A percentile compares a stretch with the other conserved stretches of the same genome.
Conservation (phyloP, 306 rosid species). For the barrel medic (Medicago truncatula) region DNA sequence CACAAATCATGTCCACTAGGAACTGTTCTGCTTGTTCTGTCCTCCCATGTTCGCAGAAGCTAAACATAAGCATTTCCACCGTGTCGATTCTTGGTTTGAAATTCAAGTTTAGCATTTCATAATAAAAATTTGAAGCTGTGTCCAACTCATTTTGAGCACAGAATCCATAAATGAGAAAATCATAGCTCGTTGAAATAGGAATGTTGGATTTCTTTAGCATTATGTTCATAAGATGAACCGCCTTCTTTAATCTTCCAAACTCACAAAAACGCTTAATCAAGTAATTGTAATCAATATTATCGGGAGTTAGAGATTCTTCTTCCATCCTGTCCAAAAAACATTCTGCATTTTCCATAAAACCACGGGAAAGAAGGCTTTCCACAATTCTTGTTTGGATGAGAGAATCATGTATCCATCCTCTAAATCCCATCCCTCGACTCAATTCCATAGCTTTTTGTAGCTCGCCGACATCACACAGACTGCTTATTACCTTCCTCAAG, state of each 20-base stretch:
- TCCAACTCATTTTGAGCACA: conserved; percentile 58
- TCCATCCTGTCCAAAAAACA: conserved; percentile 62
- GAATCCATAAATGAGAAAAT: conserved; percentile 59
- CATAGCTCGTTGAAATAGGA: conserved; percentile 75
- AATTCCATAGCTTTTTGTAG: conserved; percentile 67
- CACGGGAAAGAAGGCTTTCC: conserved; percentile 62
- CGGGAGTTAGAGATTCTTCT: conserved; percentile 67
- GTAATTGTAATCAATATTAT: conserved; percentile 65
- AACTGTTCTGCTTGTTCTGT: conserved; percentile 73
- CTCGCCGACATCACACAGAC: conserved; percentile 63
- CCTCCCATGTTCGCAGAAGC: conserved; percentile 61
- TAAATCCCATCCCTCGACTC: conserved; percentile 70
- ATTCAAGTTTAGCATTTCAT: conserved; percentile 68
- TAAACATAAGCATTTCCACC: conserved; percentile 55
- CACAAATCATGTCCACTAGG: conserved; percentile 52
- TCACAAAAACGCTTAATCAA: conserved; percentile 71
- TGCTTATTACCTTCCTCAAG: conserved; percentile 63
- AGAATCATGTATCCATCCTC: conserved; percentile 79
- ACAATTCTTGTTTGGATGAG: conserved; percentile 61
- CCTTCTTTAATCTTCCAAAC: conserved; percentile 61
- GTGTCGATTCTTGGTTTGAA: conserved; percentile 64
- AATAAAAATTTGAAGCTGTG: conserved; percentile 64
- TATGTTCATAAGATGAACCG: conserved; percentile 67
- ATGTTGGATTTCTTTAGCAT: conserved; percentile 73
- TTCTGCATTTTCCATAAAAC: conserved; percentile 75